Conservation (phyloP, 805 yeast genomes). For the Schwanniomyces polymorphus region DNA sequence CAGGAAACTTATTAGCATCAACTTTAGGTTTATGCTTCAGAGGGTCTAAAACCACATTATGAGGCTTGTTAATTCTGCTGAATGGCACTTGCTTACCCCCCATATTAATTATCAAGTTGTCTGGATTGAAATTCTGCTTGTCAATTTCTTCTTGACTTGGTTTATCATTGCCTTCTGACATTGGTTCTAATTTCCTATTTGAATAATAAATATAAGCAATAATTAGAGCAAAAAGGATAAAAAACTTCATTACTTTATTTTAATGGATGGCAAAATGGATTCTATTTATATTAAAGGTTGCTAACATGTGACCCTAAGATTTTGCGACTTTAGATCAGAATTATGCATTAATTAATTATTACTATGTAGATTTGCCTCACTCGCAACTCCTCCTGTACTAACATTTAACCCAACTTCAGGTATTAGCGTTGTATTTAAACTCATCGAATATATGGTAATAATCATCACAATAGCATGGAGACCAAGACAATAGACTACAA, state of each 20-base stretch:
- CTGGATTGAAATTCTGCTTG: conserved; percentile 3
- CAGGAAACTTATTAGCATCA: conserved; percentile 27
- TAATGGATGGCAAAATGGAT: neutral
- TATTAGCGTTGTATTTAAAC: conserved; percentile 42
- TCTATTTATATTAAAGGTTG: neutral
- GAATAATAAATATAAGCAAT: neutral
- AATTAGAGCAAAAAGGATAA: neutral
- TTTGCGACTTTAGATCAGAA: neutral
- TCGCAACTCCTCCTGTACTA: conserved; percentile 42
- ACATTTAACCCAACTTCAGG: conserved; percentile 45
- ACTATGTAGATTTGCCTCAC: conserved; percentile 5
- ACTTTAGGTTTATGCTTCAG: conserved; percentile 20
- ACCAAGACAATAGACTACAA: conserved; percentile 70
- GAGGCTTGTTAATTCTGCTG: conserved; percentile 38
- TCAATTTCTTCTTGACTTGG: conserved; percentile 8
- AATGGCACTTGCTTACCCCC: conserved; percentile 41
- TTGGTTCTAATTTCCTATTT: neutral
- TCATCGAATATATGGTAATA: conserved; percentile 56
- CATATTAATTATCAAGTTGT: conserved; percentile 21
- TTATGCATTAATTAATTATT: neutral
- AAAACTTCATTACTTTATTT: neutral
- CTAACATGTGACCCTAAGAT: conserved; percentile 3
- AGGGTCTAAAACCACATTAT: conserved; percentile 28
- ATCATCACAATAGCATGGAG: conserved; percentile 73
- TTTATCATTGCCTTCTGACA: conserved; percentile 1